Evolutionary conservation across 176 grass and related monocot species (phyloP), one percentile per base, ranked within the genome.

Genomic region (Coix lacrymajobi): DNA sequence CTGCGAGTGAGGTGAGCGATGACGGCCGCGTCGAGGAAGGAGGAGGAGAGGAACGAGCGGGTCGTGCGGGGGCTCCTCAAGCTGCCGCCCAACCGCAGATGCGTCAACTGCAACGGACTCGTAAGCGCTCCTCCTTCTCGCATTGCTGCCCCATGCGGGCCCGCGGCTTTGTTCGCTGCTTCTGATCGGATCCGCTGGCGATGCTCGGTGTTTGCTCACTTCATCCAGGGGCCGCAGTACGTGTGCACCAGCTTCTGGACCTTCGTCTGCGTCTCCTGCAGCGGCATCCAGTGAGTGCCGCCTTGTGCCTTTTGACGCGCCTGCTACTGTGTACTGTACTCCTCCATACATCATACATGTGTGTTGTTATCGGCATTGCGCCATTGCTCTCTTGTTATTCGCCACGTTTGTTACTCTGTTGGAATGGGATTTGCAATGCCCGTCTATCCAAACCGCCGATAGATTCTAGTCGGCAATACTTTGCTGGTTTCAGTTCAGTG

Each of bases 11-110:
- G 4, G 61, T 3, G 62, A 19, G 36, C 58, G 54, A 86, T 86
- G 88, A 58, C 73, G 66, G 83, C 45, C 29, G 73, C 57, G 72
- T 73, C 86, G 49, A 97, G 86, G 82, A 97, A 92, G 79, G 92
- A 87, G 77, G 95, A 97, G 82, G 92, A 97, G 86, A 92, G 86
- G 90, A 97, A 94, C 86, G 95, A 97, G 85, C 93, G 93, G 81
- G 44, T 94, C 76, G 93, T 97, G 44, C 85, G 95, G 81, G 95
- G 95, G 46, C 92, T 97, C 68, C 91, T 94, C 80, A 97, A 94
- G 90, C 92, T 97, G 85, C 95, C 95, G 13, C 92, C 95, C 36
- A 97, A 94, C 73, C 87, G 92, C 77, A 92, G 86, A 85, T 97
- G 95, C 78, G 89, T 97, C 84, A 97, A 92, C 75, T 94, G 92